Evolutionary conservation across 1,139 yeast species (phyloP).

Genomic region (Lodderomyces beijingensis): DNA sequence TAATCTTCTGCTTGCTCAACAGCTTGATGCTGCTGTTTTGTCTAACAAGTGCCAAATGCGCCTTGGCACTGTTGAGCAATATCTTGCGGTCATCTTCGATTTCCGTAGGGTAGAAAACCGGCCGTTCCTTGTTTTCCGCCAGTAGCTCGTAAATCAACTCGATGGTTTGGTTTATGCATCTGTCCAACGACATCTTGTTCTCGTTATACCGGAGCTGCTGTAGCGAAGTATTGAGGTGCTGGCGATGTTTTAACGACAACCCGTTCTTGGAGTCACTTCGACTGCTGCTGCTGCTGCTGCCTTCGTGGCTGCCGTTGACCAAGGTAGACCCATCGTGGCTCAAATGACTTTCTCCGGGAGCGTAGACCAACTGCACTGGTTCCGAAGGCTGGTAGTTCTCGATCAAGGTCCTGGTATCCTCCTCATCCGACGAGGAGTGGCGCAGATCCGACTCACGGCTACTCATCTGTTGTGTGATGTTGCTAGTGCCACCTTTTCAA

Average conservation of each 20-base stretch:
- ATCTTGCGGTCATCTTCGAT: slow-evolving; percentile 29
- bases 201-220: slow-evolving; percentile 70
- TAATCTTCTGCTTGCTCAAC: slow-evolving; percentile 28
- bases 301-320: slow-evolving; percentile 22
- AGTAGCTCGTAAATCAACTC: slow-evolving; percentile 52
- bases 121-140: slow-evolving; percentile 53
- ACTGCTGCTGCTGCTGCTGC: slow-evolving; percentile 5
- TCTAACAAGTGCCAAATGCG: slow-evolving; percentile 49
- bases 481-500: too few relatives aligned
- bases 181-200: slow-evolving; percentile 56
- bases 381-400: slow-evolving; percentile 10
- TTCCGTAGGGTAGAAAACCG: slow-evolving; percentile 62
- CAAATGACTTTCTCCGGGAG: slow-evolving; percentile 28
- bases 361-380: slow-evolving; percentile 30
- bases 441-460: too few relatives aligned
- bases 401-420: slow-evolving; percentile 16
- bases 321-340: slow-evolving; percentile 24
- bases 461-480: too few relatives aligned
- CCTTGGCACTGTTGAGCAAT: slow-evolving; percentile 41
- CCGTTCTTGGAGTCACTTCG: slow-evolving; percentile 1
- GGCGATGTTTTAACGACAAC: slow-evolving; percentile 5
- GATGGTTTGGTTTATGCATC: slow-evolving; percentile 56
- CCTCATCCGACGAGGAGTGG: too few relatives aligned
- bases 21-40: slow-evolving; percentile 33
- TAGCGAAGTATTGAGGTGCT: slow-evolving; percentile 40